Evolutionary conservation across 2,329 filamentous ascomycete species (phyloP), one percentile per base, ranked within the genome.

Genomic region (Zymoseptoria crescenta): DNA sequence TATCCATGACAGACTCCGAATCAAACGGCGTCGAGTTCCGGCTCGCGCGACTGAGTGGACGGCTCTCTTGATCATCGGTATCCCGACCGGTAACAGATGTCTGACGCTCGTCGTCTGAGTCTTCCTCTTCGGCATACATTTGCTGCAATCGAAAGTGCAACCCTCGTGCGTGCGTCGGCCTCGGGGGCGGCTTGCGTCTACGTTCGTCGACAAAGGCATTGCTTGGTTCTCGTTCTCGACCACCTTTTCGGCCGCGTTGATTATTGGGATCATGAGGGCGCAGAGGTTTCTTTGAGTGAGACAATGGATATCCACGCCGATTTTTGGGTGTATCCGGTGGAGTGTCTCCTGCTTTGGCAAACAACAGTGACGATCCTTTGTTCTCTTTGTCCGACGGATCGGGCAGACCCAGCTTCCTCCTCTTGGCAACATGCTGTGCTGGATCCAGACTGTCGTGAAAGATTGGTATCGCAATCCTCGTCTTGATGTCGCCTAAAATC

Each of bases 401-500:
- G 49, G 86, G 79, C 57, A 96, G 85, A 56, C 92, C 90, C 19
- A 96, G 78, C 71, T 86, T 89, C 62, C 88, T 83, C 60, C 93
- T 83, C 74, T 90, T 95, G n/a, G 85, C 82, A 2, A 80, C 79
- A 73, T 96, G 91, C 59, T 91, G 88, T 57, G 82, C 82, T 3
- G 94, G 92, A 64, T 96, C 87, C 59, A 99, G 82, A 69, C 87
- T 91, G 49, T 91, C 84, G 65, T 89, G 88, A 45, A 99, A 80
- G 50, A 86, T 82, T 2, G 91, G 91, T 6, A 87, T 89, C 8
- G 89, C 92, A 53, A 97, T 86, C 67, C 93, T 88, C 51, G 87
- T 88, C 67, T 92, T 91, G 69, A 97, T 89, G 72, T 96, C 91
- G 64, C 88, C 85, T 62, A 97, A 85, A 41, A 99, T 78, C 72